A percentile compares a stretch with the other conserved stretches of the same genome.
phyloP scores from a whole-genome alignment of 352 stramenopile genomes.

The Phytophthora europaea region DNA sequence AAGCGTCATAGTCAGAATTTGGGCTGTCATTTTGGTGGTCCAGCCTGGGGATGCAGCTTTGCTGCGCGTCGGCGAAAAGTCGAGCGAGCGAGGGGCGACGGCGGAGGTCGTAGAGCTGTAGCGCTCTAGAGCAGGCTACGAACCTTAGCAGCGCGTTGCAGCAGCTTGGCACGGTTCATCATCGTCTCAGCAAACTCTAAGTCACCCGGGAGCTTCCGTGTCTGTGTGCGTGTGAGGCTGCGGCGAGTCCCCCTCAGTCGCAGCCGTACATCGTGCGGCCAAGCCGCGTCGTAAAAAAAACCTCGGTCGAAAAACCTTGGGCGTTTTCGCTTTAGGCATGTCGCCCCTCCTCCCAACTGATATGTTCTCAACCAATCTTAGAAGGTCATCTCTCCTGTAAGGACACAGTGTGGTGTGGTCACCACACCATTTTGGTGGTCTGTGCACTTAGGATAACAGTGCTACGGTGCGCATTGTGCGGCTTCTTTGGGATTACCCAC shows the following conservation, averaged over 20 bases:
- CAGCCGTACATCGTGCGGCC: slow-evolving; percentile 40
- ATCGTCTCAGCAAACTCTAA: slow-evolving; percentile 66
- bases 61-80: neutral
- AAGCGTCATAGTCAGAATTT: slow-evolving; percentile 20
- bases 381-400: slow-evolving; percentile 20
- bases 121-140: slow-evolving; percentile 14
- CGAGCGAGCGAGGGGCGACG: too few relatives aligned
- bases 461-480: slow-evolving; percentile 10
- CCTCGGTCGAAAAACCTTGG: slow-evolving; percentile 31
- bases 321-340: slow-evolving; percentile 1
- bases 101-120: too few relatives aligned
- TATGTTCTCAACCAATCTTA: neutral
- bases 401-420: too few relatives aligned
- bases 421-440: slow-evolving; percentile 36
- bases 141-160: slow-evolving; percentile 83
- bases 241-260: slow-evolving; percentile 29
- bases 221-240: slow-evolving; percentile 53
- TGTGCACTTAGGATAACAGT: slow-evolving; percentile 3
- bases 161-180: slow-evolving; percentile 81
- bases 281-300: slow-evolving; percentile 26
- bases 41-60: slow-evolving; percentile 32
- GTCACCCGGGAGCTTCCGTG: slow-evolving; percentile 47
- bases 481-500: slow-evolving; percentile 19
- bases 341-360: slow-evolving; percentile 24
- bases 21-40: slow-evolving; percentile 75